Evolutionary conservation across 2,329 filamentous ascomycete species (phyloP).

Genomic region (Pyrenochaeta sp.): DNA sequence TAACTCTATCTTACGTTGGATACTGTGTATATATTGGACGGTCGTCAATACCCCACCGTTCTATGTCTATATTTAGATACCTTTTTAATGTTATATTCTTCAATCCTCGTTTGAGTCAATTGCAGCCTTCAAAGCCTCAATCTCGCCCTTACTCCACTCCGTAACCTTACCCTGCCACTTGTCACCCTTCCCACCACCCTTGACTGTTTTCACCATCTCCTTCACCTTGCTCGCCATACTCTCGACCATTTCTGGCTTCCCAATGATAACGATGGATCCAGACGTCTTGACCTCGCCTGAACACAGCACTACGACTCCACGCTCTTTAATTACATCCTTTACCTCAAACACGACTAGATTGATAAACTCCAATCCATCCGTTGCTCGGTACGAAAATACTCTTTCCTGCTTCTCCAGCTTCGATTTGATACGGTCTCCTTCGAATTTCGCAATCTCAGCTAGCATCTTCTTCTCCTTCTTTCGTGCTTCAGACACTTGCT

Average conservation of each 20-base stretch:
- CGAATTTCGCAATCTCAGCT: slow-evolving; percentile 37
- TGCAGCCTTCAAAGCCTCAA: slow-evolving; percentile 35
- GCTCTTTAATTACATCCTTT: slow-evolving; percentile 33
- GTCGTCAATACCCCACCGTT: neutral
- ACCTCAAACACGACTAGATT: slow-evolving; percentile 39
- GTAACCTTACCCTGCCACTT: slow-evolving; percentile 47
- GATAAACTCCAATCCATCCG: slow-evolving; percentile 42
- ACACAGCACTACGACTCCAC: slow-evolving; percentile 34
- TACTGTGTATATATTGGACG: neutral
- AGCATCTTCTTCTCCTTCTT: slow-evolving; percentile 42
- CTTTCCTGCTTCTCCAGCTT: slow-evolving; percentile 19
- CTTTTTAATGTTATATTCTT: neutral
- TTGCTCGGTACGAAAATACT: slow-evolving; percentile 36
- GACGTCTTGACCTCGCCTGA: slow-evolving; percentile 38
- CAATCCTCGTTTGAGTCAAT: slow-evolving; percentile 13
- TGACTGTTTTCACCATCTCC: slow-evolving; percentile 33
- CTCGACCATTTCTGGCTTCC: slow-evolving; percentile 36
- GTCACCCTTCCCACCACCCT: slow-evolving; percentile 44
- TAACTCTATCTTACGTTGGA: too few species aligned
- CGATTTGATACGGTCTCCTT: slow-evolving; percentile 34
- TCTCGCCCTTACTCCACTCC: slow-evolving; percentile 44
- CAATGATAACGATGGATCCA: slow-evolving; percentile 40
- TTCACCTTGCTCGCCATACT: slow-evolving; percentile 34
- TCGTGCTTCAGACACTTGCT: slow-evolving; percentile 31
- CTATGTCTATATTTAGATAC: neutral